Evolutionary conservation across 2,329 filamentous ascomycete genomes (phyloP).

Genomic region (Aspergillus hiratsukae): DNA sequence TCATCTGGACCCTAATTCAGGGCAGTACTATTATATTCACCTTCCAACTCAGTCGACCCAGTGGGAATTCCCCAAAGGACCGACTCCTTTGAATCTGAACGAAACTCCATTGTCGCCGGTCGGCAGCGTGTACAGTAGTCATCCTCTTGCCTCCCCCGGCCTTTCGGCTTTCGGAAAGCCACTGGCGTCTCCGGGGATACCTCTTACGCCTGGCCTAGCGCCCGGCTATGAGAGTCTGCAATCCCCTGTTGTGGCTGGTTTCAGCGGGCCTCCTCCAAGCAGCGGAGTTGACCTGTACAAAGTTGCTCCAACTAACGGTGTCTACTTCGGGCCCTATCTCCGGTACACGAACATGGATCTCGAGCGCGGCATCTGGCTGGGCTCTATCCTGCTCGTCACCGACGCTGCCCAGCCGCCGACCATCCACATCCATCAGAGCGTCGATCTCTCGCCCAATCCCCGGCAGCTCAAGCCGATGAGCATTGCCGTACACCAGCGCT

Average conservation of each 20-base stretch:
- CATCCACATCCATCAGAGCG: constrained; percentile 87
- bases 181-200: constrained; percentile 74
- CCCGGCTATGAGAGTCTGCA: constrained; percentile 82
- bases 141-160: constrained; percentile 66
- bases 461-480: constrained; percentile 75
- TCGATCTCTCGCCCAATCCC: constrained; percentile 88
- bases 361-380: constrained; percentile 83
- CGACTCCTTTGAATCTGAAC: constrained; percentile 81
- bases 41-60: constrained; percentile 91
- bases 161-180: constrained; percentile 52
- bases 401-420: constrained; percentile 90
- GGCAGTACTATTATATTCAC: constrained; percentile 99
- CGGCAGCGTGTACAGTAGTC: constrained; percentile 66
- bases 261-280: constrained; percentile 80
- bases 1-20: constrained; percentile 89
- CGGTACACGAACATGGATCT: constrained; percentile 97
- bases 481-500: constrained; percentile 86
- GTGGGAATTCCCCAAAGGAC: constrained; percentile 97
- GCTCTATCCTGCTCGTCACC: constrained; percentile 88
- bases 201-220: constrained; percentile 74
- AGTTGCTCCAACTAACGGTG: constrained; percentile 86
- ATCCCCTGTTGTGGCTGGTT: constrained; percentile 72
- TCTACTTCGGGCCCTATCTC: constrained; percentile 96
- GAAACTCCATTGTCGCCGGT: constrained; percentile 78
- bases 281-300: constrained; percentile 94